Evolutionary conservation across 2,329 filamentous ascomycete species (phyloP).

Genomic region (Colletotrichum spinosum): DNA sequence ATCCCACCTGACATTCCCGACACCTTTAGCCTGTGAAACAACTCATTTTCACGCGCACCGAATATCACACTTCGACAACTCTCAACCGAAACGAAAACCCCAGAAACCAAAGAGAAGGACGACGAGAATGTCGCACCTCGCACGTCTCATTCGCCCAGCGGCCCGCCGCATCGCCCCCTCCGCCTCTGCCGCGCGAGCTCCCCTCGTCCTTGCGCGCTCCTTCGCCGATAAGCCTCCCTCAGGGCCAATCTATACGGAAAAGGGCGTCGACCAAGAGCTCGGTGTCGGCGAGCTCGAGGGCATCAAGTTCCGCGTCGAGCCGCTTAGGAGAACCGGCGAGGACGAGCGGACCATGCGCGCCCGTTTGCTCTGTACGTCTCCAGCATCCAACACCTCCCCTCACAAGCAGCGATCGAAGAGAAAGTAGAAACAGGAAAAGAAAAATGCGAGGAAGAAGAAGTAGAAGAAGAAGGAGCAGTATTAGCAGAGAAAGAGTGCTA

Average conservation of each 20-base stretch:
- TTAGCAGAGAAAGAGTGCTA: no score
- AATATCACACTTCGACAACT: background rate
- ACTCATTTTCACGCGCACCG: background rate
- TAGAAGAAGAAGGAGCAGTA: no score
- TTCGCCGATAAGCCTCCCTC: conserved; percentile 40
- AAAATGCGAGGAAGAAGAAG: no score
- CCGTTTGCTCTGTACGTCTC: conserved; percentile 74
- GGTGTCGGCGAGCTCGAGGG: conserved; percentile 89
- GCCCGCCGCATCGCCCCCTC: conserved; percentile 36
- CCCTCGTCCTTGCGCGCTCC: conserved; percentile 33
- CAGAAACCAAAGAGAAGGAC: background rate
- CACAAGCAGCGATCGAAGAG: no score
- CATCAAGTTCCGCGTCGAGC: conserved; percentile 88
- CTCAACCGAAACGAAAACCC: background rate
- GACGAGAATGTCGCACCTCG: conserved; percentile 28
- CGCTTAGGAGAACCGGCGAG: conserved; percentile 86
- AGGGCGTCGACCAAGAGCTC: conserved; percentile 64
- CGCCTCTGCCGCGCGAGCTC: conserved; percentile 38
- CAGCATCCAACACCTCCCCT: no score
- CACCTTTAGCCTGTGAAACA: no score
- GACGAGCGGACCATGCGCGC: conserved; percentile 88
- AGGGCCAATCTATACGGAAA: conserved; percentile 41
- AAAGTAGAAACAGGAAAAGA: no score
- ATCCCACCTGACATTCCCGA: no score
- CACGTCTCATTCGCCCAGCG: conserved; percentile 39